phyloP scores from a whole-genome alignment of 2,329 filamentous ascomycete species.

The Xylariaceae sp. region DNA sequence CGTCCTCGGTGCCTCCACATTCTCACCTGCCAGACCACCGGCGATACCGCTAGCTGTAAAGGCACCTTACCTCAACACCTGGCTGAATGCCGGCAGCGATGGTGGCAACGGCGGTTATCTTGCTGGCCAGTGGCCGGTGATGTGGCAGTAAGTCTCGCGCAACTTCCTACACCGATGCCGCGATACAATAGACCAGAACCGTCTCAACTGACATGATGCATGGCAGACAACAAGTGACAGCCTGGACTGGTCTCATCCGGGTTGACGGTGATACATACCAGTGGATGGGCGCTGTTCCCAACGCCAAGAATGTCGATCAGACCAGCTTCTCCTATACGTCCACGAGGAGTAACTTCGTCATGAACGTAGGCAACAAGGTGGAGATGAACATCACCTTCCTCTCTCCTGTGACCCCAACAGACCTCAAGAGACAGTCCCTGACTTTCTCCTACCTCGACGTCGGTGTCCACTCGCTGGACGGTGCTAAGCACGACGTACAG shows the following conservation, averaged over 20 bases:
- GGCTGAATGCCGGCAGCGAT: conserved; percentile 57
- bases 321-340: conserved; percentile 64
- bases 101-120: conserved; percentile 61
- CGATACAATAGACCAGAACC: too few species aligned
- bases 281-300: conserved; percentile 59
- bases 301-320: conserved; percentile 50
- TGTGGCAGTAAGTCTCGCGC: conserved; percentile 57
- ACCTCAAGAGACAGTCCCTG: conserved; percentile 62
- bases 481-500: conserved; percentile 56
- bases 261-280: conserved; percentile 60
- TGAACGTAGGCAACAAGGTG: conserved; percentile 57
- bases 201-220: conserved; percentile 16
- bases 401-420: conserved; percentile 62
- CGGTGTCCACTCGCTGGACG: conserved; percentile 57
- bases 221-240: conserved; percentile 48
- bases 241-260: conserved; percentile 64
- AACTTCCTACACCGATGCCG: not conserved
- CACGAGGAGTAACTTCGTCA: conserved; percentile 64
- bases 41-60: conserved; percentile 67
- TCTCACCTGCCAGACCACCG: conserved; percentile 59
- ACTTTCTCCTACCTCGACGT: conserved; percentile 66
- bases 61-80: conserved; percentile 69
- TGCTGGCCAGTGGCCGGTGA: conserved; percentile 62
- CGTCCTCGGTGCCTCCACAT: conserved; percentile 43
- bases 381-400: conserved; percentile 64